Conservation (phyloP, 495 filamentous ascomycete genomes). For the Talaromyces borbonicus region DNA sequence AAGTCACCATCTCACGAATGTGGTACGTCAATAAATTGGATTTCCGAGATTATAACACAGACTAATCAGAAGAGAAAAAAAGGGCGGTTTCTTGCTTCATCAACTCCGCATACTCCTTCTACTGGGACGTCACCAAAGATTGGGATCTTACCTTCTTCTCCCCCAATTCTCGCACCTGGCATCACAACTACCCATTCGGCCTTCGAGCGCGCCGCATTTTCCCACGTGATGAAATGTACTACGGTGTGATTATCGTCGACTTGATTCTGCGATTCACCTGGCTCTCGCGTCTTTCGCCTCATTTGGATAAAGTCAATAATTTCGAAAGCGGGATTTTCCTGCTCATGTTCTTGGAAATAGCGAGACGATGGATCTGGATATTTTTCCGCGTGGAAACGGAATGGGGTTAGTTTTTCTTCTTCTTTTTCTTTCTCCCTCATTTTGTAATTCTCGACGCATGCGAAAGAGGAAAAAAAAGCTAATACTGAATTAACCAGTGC, state of each 20-base stretch:
- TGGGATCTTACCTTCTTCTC: conserved; percentile 90
- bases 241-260: conserved; percentile 69
- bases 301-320: conserved; percentile 71
- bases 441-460: too few relatives aligned
- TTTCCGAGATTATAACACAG: too few relatives aligned
- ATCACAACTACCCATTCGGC: conserved; percentile 62
- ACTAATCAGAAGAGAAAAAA: too few relatives aligned
- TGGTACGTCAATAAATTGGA: conserved; percentile 44
- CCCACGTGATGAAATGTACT: conserved; percentile 61
- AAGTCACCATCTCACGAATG: conserved; percentile 45
- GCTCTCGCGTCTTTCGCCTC: conserved; percentile 72
- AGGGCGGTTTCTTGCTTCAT: conserved; percentile 55
- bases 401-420: conserved; percentile 48
- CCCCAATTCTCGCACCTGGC: conserved; percentile 32
- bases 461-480: background rate
- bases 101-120: conserved; percentile 89
- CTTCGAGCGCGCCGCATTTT: conserved; percentile 66
- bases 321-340: conserved; percentile 78
- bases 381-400: conserved; percentile 93
- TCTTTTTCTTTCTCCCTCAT: background rate
- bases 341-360: conserved; percentile 78
- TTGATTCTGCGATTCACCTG: conserved; percentile 79
- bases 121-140: conserved; percentile 94
- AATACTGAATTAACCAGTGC: conserved; percentile 29
- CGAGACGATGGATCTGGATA: conserved; percentile 90